Evolutionary conservation across 2,329 filamentous ascomycete genomes (phyloP).

Genomic region (Ophiostoma sp.): DNA sequence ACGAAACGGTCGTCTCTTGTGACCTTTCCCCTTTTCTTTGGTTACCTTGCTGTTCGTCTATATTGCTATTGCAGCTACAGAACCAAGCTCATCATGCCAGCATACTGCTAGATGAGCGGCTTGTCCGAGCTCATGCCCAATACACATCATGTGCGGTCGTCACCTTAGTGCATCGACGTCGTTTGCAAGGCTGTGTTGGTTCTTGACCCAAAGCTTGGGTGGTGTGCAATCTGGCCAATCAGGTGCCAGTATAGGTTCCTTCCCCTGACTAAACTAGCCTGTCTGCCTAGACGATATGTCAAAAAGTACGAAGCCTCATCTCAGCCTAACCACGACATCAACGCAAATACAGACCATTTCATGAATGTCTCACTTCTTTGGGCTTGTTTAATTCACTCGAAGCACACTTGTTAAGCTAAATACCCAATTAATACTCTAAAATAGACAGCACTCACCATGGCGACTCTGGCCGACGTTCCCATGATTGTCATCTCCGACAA

Average conservation of each 20-base stretch:
- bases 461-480: slow-evolving; percentile 63
- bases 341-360: background rate
- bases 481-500: slow-evolving; percentile 70
- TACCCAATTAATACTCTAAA: background rate
- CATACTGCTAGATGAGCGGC: too few species aligned
- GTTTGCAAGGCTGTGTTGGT: slow-evolving; percentile 9
- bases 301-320: slow-evolving; percentile 11
- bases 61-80: too few species aligned
- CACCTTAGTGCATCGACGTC: background rate
- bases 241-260: background rate
- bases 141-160: too few species aligned
- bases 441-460: background rate
- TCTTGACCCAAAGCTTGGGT: background rate
- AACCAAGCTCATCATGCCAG: too few species aligned
- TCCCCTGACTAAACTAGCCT: slow-evolving; percentile 13
- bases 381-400: background rate
- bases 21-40: too few species aligned
- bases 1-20: too few species aligned
- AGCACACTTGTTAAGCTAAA: background rate
- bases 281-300: slow-evolving; percentile 10
- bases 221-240: background rate
- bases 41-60: too few species aligned
- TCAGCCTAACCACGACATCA: background rate
- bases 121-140: too few species aligned
- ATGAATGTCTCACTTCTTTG: background rate